Evolutionary conservation across 805 yeast species (phyloP).

Genomic region (Clavispora santaluciae): DNA sequence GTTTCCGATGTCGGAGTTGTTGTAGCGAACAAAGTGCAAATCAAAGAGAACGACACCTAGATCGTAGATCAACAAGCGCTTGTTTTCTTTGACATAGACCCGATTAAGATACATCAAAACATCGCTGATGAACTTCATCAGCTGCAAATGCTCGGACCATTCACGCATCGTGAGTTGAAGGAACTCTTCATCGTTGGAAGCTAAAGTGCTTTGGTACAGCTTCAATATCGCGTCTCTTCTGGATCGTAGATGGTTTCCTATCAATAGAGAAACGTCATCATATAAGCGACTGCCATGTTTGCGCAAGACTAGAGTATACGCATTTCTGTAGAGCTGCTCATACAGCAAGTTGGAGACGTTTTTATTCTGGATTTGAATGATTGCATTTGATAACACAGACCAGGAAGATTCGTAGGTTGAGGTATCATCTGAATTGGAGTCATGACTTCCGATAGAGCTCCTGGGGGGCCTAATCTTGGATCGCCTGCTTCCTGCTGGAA

Average conservation of each 20-base stretch:
- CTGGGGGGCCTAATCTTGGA: constrained; percentile 67
- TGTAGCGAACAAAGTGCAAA: constrained; percentile 49
- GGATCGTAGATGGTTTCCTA: constrained; percentile 42
- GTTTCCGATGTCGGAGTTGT: constrained; percentile 47
- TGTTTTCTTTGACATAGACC: constrained; percentile 70
- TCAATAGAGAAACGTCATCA: constrained; percentile 48
- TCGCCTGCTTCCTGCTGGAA: constrained; percentile 36
- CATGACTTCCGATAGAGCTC: constrained; percentile 26
- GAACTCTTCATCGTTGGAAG: constrained; percentile 25
- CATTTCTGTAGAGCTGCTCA: constrained; percentile 75
- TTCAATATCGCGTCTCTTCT: constrained; percentile 17
- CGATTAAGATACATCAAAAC: constrained; percentile 83
- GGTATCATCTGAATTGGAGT: constrained; percentile 22
- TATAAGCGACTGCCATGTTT: constrained; percentile 65
- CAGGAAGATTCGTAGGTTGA: constrained; percentile 65
- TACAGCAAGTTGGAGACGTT: constrained; percentile 73
- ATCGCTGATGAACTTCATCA: constrained; percentile 77
- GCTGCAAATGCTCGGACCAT: constrained; percentile 70
- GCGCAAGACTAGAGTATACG: constrained; percentile 69
- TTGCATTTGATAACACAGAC: constrained; percentile 61
- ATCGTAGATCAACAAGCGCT: constrained; percentile 63
- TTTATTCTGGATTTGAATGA: constrained; percentile 63
- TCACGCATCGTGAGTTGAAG: constrained; percentile 34
- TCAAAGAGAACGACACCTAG: constrained; percentile 67
- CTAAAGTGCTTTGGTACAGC: constrained; percentile 9